A percentile compares a stretch with the other conserved stretches of the same genome.
These are phyloP conservation scores for Fusarium armeniacum DNA, from an alignment of 2,329 filamentous ascomycete genomes.

Conservation along the genomic window DNA sequence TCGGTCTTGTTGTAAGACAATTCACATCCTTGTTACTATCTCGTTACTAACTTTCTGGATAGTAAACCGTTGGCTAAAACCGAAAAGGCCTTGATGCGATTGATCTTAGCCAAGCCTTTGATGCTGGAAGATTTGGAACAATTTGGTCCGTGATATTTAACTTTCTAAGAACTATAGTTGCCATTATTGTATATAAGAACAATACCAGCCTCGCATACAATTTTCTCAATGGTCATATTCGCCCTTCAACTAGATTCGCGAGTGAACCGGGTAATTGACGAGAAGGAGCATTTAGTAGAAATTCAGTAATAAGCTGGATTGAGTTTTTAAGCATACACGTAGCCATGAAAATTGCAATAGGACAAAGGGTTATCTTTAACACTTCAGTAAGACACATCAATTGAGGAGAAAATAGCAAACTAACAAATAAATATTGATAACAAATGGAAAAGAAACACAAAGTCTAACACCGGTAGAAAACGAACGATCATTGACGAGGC, in stretches of 20 bases:
- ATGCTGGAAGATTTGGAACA: background rate
- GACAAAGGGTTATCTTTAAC: too few species aligned
- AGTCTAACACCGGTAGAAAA: fast-evolving
- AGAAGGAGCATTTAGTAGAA: too few species aligned
- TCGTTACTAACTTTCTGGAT: background rate
- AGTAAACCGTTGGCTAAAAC: background rate
- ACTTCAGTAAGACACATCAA: fast-evolving
- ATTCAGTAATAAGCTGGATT: too few species aligned
- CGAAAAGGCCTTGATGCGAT: background rate
- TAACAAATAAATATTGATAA: background rate
- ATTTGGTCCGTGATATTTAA: background rate
- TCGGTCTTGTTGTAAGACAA: constrained; percentile 21
- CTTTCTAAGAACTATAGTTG: constrained; percentile 12
- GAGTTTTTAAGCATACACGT: too few species aligned
- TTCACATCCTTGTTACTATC: too few species aligned
- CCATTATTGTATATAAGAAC: background rate
- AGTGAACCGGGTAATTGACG: too few species aligned
- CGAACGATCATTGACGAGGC: fast-evolving
- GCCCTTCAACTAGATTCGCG: too few species aligned
- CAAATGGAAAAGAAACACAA: background rate
- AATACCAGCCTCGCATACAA: background rate
- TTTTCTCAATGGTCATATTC: too few species aligned
- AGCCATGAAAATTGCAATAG: background rate
- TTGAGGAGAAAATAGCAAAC: fast-evolving
- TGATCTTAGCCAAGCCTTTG: background rate